A percentile compares a stretch with the other conserved stretches of the same genome.
Conservation (phyloP, 495 filamentous ascomycete genomes). For the Trypethelium eluteriae region DNA sequence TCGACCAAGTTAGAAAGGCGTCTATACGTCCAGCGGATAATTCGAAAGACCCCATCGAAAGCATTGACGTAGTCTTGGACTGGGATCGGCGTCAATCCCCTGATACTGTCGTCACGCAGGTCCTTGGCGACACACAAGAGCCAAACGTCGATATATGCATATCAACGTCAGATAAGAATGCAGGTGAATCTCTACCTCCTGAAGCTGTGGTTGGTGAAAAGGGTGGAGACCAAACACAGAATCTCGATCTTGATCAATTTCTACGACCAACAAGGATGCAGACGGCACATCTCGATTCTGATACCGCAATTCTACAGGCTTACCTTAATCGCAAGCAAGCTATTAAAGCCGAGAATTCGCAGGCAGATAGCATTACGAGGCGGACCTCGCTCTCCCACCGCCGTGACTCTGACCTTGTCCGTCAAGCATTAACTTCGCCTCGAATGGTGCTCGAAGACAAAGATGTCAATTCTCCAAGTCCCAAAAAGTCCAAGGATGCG, state of each 20-base stretch:
- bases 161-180: not conserved
- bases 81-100: not conserved
- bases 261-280: constrained; percentile 12
- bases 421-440: constrained; percentile 35
- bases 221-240: not conserved
- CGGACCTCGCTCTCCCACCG: constrained; percentile 31
- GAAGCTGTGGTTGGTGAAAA: not conserved
- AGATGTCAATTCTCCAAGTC: constrained; percentile 49
- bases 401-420: constrained; percentile 36
- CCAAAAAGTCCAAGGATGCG: constrained; percentile 32
- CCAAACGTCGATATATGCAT: not conserved
- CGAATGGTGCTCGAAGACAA: constrained; percentile 47
- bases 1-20: constrained; percentile 15
- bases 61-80: not conserved
- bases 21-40: not conserved
- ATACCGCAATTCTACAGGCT: constrained; percentile 53
- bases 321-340: constrained; percentile 55
- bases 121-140: not conserved
- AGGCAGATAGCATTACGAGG: constrained; percentile 36
- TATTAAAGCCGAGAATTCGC: constrained; percentile 40
- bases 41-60: not conserved
- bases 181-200: not conserved
- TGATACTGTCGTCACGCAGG: not conserved
- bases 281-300: constrained; percentile 37
- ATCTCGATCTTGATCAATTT: not conserved